phyloP scores from a whole-genome alignment of 2,329 filamentous ascomycete genomes.

The Fusarium pseudoanthophilum region DNA sequence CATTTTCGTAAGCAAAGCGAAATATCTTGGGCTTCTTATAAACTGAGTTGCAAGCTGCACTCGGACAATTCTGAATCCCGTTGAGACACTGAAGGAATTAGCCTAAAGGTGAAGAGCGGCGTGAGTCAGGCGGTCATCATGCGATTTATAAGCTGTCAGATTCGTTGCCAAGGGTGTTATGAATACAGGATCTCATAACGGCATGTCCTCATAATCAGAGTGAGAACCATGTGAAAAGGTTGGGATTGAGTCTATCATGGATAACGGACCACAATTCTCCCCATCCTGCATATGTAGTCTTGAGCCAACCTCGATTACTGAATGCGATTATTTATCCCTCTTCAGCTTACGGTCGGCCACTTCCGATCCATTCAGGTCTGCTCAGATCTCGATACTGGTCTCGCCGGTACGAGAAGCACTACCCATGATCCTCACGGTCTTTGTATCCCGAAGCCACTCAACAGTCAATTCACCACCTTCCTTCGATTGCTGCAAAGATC shows the following conservation, averaged over 20 bases:
- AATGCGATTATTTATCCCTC: not conserved
- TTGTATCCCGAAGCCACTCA: not conserved
- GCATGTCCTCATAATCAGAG: not conserved
- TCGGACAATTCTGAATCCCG: accelerated
- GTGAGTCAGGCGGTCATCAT: not conserved
- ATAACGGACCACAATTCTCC: accelerated
- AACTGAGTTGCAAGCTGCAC: accelerated
- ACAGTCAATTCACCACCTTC: conserved; percentile 7
- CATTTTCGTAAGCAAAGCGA: accelerated
- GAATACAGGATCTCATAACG: accelerated
- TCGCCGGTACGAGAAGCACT: not conserved
- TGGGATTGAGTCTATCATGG: accelerated
- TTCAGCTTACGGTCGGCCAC: not conserved
- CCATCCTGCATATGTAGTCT: not conserved
- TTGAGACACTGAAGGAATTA: not conserved
- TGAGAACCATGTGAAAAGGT: accelerated
- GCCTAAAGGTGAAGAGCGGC: not conserved
- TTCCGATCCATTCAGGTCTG: accelerated
- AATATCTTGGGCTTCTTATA: not conserved
- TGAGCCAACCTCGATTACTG: not conserved
- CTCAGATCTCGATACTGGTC: not conserved
- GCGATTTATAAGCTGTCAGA: not conserved
- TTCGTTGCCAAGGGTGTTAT: accelerated
- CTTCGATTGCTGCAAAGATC: conserved; percentile 1
- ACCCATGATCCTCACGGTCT: conserved; percentile 9